Conservation (phyloP, 345 rosid species). For the Eucalyptus cloeziana region DNA sequence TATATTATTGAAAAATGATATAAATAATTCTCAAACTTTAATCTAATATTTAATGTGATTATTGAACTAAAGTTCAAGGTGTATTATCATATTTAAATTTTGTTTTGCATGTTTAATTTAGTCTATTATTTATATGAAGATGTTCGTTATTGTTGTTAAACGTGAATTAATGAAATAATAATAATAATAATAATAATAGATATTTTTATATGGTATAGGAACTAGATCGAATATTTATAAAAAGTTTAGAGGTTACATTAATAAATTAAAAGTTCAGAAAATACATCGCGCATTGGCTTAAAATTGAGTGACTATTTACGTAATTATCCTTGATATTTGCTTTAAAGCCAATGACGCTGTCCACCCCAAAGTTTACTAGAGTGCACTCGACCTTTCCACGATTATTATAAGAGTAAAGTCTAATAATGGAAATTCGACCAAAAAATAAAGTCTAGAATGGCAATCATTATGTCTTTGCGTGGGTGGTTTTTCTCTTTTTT, state of each 20-base stretch:
- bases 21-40: accelerated
- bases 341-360: background rate
- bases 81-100: accelerated
- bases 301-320: accelerated
- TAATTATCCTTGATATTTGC: too few relatives aligned
- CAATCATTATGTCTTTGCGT: background rate
- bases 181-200: accelerated
- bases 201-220: accelerated
- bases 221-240: accelerated
- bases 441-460: background rate
- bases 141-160: accelerated
- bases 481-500: background rate
- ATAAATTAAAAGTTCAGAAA: accelerated
- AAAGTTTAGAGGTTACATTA: accelerated
- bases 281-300: accelerated
- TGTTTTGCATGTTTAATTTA: accelerated
- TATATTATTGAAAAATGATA: background rate
- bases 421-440: background rate
- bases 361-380: background rate
- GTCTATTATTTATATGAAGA: too few relatives aligned
- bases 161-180: accelerated
- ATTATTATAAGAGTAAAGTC: background rate
- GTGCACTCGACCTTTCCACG: background rate
- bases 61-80: accelerated
- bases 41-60: accelerated